Percentiles rank a stretch among this genome's conserved stretches.
phyloP scores from a whole-genome alignment of 148 eudicot genomes.

The Gaultheria prostrata region DNA sequence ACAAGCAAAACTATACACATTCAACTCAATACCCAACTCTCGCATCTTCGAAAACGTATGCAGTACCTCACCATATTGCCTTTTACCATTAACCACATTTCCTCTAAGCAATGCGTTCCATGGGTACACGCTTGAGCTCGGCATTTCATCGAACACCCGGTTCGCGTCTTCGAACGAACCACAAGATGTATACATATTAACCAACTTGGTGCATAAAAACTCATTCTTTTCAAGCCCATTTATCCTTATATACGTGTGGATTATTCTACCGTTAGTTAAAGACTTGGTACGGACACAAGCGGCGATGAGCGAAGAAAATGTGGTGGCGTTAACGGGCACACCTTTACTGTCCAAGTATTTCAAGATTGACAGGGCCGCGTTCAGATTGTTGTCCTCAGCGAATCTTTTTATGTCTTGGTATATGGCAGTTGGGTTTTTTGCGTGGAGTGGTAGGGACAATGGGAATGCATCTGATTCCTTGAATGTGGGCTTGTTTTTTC shows the following conservation, averaged over 20 bases:
- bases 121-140: conserved; percentile 47
- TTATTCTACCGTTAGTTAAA: conserved; percentile 33
- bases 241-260: conserved; percentile 57
- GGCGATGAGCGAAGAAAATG: conserved; percentile 58
- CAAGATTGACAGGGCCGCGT: conserved; percentile 55
- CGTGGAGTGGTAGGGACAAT: conserved; percentile 55
- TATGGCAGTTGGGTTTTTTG: conserved; percentile 62
- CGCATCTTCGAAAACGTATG: conserved; percentile 52
- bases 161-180: conserved; percentile 62
- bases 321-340: conserved; percentile 70
- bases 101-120: conserved; percentile 96
- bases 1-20: conserved; percentile 77
- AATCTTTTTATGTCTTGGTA: conserved; percentile 60
- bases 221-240: conserved; percentile 71
- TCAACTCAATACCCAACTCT: conserved; percentile 65
- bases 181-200: conserved; percentile 71
- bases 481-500: conserved; percentile 15
- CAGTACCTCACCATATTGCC: conserved; percentile 44
- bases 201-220: conserved; percentile 62
- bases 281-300: conserved; percentile 57
- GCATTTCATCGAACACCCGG: conserved; percentile 45
- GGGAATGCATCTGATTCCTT: conserved; percentile 37
- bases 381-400: conserved; percentile 48
- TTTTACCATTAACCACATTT: conserved; percentile 61
- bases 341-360: conserved; percentile 68